Conservation (phyloP, 1,284 basidiomycete genomes). For the Hypsizygus ulmarius region DNA sequence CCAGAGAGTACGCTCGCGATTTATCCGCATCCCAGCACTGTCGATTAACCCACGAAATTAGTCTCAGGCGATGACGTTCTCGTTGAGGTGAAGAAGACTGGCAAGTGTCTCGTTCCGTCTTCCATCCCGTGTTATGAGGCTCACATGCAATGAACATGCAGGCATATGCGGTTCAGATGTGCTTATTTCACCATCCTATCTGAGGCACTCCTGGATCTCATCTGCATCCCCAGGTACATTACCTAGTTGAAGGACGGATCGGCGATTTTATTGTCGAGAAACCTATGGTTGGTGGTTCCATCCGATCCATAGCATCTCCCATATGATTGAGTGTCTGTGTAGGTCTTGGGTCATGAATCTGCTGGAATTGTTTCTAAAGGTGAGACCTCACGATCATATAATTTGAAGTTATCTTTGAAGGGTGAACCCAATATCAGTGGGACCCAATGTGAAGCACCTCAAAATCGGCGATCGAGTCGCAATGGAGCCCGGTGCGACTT, state of each 20-base stretch:
- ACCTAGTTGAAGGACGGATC: slow-evolving; percentile 73
- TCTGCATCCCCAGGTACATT: slow-evolving; percentile 57
- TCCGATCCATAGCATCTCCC: not conserved
- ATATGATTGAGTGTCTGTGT: not conserved
- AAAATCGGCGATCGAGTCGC: slow-evolving; percentile 87
- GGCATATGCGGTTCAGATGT: slow-evolving; percentile 92
- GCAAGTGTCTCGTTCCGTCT: slow-evolving; percentile 35
- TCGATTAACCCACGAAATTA: slow-evolving; percentile 25
- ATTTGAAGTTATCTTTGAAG: not conserved
- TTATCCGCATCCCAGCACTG: slow-evolving; percentile 2
- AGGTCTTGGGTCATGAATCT: slow-evolving; percentile 70
- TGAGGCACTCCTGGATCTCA: slow-evolving; percentile 9
- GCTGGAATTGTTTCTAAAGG: slow-evolving; percentile 56
- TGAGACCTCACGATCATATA: slow-evolving; percentile 18
- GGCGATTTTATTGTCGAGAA: slow-evolving; percentile 74
- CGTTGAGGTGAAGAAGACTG: slow-evolving; percentile 90
- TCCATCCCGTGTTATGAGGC: not conserved
- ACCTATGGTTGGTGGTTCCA: slow-evolving; percentile 68
- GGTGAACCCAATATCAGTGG: slow-evolving; percentile 46
- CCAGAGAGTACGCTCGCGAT: slow-evolving; percentile 55
- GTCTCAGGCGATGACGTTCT: slow-evolving; percentile 81
- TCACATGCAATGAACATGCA: slow-evolving; percentile 27
- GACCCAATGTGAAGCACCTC: slow-evolving; percentile 66
- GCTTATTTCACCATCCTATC: slow-evolving; percentile 19
- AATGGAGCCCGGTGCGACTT: slow-evolving; percentile 80